Conservation (phyloP, 1,284 basidiomycete species). For the Apiotrichum domesticum region DNA sequence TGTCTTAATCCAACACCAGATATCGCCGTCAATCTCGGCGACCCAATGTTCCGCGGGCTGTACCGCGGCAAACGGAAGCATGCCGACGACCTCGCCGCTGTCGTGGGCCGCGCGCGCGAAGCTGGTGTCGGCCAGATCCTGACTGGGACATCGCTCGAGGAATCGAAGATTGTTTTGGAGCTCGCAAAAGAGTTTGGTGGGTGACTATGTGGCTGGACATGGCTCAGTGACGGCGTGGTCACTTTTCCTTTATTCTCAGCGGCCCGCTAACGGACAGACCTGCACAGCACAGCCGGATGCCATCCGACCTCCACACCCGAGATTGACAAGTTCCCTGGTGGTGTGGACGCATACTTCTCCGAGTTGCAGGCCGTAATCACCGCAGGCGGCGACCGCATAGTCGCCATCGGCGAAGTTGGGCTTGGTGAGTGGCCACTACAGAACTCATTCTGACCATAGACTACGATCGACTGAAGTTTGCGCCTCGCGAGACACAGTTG, state of each 20-base stretch:
- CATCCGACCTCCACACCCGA: conserved; percentile 79
- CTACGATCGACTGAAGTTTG: conserved; percentile 74
- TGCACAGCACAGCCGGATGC: conserved; percentile 75
- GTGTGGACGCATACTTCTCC: conserved; percentile 61
- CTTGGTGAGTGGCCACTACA: conserved; percentile 53
- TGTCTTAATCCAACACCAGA: conserved; percentile 31
- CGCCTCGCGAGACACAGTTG: conserved; percentile 59
- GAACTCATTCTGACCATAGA: conserved; percentile 50
- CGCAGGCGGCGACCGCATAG: conserved; percentile 56
- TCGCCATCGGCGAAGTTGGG: conserved; percentile 81
- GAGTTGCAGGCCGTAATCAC: conserved; percentile 58
- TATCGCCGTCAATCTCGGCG: conserved; percentile 52
- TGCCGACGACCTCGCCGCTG: conserved; percentile 60
- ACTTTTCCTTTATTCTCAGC: too few relatives aligned
- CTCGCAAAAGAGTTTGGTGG: conserved; percentile 59
- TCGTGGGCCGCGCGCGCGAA: conserved; percentile 57
- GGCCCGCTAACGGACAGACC: conserved; percentile 44
- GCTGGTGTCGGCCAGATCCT: conserved; percentile 77
- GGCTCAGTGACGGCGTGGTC: too few relatives aligned
- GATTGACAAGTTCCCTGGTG: conserved; percentile 59
- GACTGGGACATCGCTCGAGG: conserved; percentile 68
- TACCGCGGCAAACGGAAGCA: conserved; percentile 51
- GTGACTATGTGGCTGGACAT: conserved; percentile 13
- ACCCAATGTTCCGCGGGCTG: conserved; percentile 48
- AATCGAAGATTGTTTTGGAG: conserved; percentile 59